phyloP scores from a whole-genome alignment of 768 basidiomycete species.

The Ramaria sp. region DNA sequence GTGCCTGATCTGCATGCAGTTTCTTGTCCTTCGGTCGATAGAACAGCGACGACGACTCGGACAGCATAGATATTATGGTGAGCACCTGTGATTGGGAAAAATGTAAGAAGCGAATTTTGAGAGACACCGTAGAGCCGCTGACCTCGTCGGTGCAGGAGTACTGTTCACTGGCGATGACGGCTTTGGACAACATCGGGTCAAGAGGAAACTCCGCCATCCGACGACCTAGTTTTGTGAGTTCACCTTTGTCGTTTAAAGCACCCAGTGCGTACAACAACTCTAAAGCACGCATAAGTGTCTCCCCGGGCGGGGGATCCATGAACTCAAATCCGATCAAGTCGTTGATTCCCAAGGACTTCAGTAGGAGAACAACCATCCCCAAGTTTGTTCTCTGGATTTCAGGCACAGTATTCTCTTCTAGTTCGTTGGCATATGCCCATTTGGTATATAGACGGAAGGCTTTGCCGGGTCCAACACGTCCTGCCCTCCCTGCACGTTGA shows the following conservation, averaged over 20 bases:
- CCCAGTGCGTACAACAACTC: slow-evolving; percentile 93
- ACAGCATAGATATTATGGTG: slow-evolving; percentile 95
- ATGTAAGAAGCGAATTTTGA: neutral
- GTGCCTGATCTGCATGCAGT: slow-evolving; percentile 92
- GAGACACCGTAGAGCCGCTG: slow-evolving; percentile 15
- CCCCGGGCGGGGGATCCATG: slow-evolving; percentile 94
- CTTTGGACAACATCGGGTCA: slow-evolving; percentile 94
- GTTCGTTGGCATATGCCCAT: slow-evolving; percentile 93
- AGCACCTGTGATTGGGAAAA: slow-evolving; percentile 46
- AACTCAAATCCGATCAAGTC: slow-evolving; percentile 98
- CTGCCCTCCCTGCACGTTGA: slow-evolving; percentile 93
- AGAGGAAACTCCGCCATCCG: slow-evolving; percentile 99
- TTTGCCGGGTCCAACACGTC: slow-evolving; percentile 96
- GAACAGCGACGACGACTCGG: slow-evolving; percentile 89
- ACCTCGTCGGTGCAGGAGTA: slow-evolving; percentile 96
- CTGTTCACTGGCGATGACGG: slow-evolving; percentile 90
- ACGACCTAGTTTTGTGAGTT: slow-evolving; percentile 92
- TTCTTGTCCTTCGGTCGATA: slow-evolving; percentile 99
- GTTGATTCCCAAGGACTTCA: slow-evolving; percentile 97
- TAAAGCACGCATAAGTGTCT: slow-evolving; percentile 91
- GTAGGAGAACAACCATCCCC: slow-evolving; percentile 86
- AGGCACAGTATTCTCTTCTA: slow-evolving; percentile 94
- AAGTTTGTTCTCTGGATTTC: slow-evolving; percentile 99
- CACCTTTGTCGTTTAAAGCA: slow-evolving; percentile 91
- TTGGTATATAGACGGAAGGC: slow-evolving; percentile 98